A percentile compares a stretch with the other conserved stretches of the same genome.
phyloP scores from a whole-genome alignment of 2,329 filamentous ascomycete genomes.

The Paramyrothecium roridum region DNA sequence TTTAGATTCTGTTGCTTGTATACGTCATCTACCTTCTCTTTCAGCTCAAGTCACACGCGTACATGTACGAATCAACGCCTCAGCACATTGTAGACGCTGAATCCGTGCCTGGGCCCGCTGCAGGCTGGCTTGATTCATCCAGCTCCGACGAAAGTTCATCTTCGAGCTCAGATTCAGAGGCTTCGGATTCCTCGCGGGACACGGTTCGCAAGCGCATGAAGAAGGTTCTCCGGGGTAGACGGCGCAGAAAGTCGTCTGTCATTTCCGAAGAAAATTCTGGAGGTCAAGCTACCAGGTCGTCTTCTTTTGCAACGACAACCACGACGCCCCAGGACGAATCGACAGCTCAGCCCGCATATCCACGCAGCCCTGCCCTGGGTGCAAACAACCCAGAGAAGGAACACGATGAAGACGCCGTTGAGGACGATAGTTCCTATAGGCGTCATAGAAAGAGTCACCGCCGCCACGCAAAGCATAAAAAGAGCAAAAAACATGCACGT shows the following conservation, averaged over 20 bases:
- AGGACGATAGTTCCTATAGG: slow-evolving; percentile 37
- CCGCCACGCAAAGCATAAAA: slow-evolving; percentile 35
- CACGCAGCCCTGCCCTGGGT: slow-evolving; percentile 34
- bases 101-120: slow-evolving; percentile 78
- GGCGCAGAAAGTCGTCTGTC: slow-evolving; percentile 73
- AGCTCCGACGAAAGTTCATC: slow-evolving; percentile 53
- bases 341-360: slow-evolving; percentile 12
- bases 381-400: slow-evolving; percentile 30
- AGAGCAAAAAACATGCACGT: slow-evolving; percentile 34
- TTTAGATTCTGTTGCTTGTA: slow-evolving; percentile 70
- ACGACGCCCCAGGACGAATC: slow-evolving; percentile 32
- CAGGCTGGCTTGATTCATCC: slow-evolving; percentile 76
- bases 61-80: slow-evolving; percentile 89
- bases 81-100: slow-evolving; percentile 93
- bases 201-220: slow-evolving; percentile 75
- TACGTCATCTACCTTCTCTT: slow-evolving; percentile 84
- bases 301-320: slow-evolving; percentile 38
- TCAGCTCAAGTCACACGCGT: slow-evolving; percentile 87
- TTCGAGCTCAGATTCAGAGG: slow-evolving; percentile 68
- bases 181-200: slow-evolving; percentile 48
- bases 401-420: slow-evolving; percentile 40
- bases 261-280: slow-evolving; percentile 60
- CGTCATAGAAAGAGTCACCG: slow-evolving; percentile 30
- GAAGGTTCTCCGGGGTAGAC: slow-evolving; percentile 67
- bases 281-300: slow-evolving; percentile 28